Conservation (phyloP, 192 early-diverging fungal genomes). For the Backusella liffmaniae region DNA sequence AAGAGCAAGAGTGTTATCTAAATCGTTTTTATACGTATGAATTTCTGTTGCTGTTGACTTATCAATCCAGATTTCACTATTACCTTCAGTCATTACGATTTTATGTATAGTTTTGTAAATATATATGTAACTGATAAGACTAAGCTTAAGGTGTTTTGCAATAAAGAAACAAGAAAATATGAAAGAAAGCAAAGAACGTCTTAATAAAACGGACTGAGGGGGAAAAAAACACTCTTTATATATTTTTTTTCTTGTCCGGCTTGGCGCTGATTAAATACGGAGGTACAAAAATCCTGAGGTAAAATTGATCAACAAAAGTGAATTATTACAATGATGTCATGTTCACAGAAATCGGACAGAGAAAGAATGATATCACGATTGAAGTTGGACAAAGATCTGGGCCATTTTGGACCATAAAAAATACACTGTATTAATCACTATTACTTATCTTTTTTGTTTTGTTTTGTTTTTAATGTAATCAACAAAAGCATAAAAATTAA, state of each 20-base stretch:
- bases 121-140: no score
- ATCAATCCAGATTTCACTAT: not conserved
- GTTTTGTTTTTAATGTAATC: not conserved
- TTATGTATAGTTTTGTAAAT: not conserved
- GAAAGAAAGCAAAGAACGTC: not conserved
- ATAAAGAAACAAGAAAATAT: not conserved
- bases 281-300: not conserved
- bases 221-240: not conserved
- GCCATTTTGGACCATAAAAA: not conserved
- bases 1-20: conserved; percentile 1
- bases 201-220: not conserved
- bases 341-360: not conserved
- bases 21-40: not conserved
- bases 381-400: not conserved
- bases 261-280: not conserved
- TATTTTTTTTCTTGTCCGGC: not conserved
- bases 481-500: no score
- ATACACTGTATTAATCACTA: not conserved
- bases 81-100: conserved; percentile 10
- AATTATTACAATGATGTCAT: not conserved
- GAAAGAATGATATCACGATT: not conserved
- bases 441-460: not conserved
- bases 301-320: not conserved
- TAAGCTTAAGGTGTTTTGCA: not conserved
- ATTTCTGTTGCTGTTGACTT: not conserved